phyloP scores from a whole-genome alignment of 2,329 filamentous ascomycete species.

The Zymoseptoria brevis region DNA sequence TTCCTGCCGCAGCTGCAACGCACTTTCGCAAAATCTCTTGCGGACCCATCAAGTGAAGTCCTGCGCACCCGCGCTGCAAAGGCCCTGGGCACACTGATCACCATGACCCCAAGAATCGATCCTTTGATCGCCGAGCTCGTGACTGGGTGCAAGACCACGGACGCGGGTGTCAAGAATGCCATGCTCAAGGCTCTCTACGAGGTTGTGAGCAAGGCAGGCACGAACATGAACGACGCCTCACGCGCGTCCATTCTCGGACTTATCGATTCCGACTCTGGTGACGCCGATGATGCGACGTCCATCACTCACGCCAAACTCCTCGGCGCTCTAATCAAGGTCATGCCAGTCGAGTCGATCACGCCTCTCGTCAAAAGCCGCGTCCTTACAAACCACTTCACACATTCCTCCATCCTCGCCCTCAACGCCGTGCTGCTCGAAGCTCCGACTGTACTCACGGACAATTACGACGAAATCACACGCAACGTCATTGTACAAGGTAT shows the following conservation, averaged over 20 bases:
- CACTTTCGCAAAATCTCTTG: conserved; percentile 92
- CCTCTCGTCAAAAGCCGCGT: conserved; percentile 62
- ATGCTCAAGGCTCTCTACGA: conserved; percentile 97
- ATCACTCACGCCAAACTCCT: conserved; percentile 87
- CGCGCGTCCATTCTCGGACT: conserved; percentile 76
- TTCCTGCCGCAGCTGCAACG: conserved; percentile 94
- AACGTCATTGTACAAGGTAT: conserved; percentile 75
- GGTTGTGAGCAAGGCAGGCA: conserved; percentile 88
- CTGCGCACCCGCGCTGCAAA: conserved; percentile 83
- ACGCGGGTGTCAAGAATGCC: conserved; percentile 79
- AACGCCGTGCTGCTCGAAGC: conserved; percentile 85
- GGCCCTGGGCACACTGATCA: conserved; percentile 90
- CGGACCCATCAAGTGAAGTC: conserved; percentile 84
- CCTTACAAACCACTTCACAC: conserved; percentile 66
- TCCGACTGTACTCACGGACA: conserved; percentile 58
- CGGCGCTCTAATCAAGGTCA: conserved; percentile 79
- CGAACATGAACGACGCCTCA: conserved; percentile 89
- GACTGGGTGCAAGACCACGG: conserved; percentile 85
- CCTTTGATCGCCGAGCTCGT: conserved; percentile 88
- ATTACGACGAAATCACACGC: conserved; percentile 65
- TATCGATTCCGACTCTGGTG: conserved; percentile 77
- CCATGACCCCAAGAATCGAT: conserved; percentile 88
- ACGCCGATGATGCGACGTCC: conserved; percentile 63
- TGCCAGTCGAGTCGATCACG: conserved; percentile 62
- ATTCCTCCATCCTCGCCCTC: conserved; percentile 73